Evolutionary conservation across 306 rosid genomes (phyloP).

Genomic region (Dalbergia cultrata): DNA sequence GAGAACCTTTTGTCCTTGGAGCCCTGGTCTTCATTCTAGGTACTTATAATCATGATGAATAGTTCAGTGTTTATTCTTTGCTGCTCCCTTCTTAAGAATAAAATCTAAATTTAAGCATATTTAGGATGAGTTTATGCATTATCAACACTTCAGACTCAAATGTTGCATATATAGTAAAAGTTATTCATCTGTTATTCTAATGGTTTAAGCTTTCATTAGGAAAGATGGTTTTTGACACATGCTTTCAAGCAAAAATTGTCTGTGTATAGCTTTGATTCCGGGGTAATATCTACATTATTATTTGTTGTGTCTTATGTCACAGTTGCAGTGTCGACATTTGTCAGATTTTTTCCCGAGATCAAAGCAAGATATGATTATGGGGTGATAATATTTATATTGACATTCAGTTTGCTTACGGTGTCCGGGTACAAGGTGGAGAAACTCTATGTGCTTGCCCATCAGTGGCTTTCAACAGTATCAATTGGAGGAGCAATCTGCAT

Average conservation of each 20-base stretch:
- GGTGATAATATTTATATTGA: conserved; percentile 77
- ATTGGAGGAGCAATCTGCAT: conserved; percentile 78
- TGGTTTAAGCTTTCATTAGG: no score
- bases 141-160: no score
- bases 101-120: no score
- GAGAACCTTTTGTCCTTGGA: conserved; percentile 76
- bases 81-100: no score
- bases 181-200: no score
- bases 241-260: no score
- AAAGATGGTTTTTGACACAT: no score
- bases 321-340: conserved; percentile 79
- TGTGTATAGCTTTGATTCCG: no score
- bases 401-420: conserved; percentile 82
- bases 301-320: conserved; percentile 40
- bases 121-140: no score
- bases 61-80: no score
- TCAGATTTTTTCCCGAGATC: conserved; percentile 75
- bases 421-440: conserved; percentile 71
- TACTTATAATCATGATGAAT: conserved; percentile 30
- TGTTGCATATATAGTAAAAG: no score
- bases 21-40: conserved; percentile 81
- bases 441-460: conserved; percentile 65
- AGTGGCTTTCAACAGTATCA: conserved; percentile 70
- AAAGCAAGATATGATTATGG: conserved; percentile 92
- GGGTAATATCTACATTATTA: no score